These are phyloP conservation scores for Colletotrichum lupini DNA, from an alignment of 2,329 filamentous ascomycete genomes.

Conservation along the genomic window DNA sequence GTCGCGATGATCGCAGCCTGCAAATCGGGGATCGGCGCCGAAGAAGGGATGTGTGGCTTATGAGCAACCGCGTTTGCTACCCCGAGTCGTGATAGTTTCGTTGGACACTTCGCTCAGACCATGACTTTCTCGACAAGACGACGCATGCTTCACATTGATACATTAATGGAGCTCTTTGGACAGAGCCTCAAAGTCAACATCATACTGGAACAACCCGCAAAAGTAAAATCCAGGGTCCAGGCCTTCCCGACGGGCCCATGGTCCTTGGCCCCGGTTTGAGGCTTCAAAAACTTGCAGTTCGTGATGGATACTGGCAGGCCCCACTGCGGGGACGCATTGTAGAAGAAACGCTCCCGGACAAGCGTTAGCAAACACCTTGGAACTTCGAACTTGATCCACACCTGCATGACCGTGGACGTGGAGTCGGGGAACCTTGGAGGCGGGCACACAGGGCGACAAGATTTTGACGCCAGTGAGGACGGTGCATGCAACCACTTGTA, in stretches of 20 bases:
- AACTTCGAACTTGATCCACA: conserved; percentile 19
- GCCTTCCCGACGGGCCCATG: conserved; percentile 14
- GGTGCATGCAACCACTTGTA: conserved; percentile 32
- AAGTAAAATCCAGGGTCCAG: conserved; percentile 25
- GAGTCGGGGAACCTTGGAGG: not conserved
- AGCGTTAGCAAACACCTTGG: conserved; percentile 21
- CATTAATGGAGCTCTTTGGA: not conserved
- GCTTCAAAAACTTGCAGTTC: conserved; percentile 27
- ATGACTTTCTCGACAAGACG: not conserved
- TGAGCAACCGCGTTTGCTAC: not conserved
- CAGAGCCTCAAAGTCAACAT: not conserved
- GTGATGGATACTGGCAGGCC: conserved; percentile 23
- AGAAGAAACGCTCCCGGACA: conserved; percentile 22
- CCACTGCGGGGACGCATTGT: conserved; percentile 26
- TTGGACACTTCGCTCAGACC: not conserved
- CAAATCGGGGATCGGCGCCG: not conserved
- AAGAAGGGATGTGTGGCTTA: not conserved
- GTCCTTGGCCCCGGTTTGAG: conserved; percentile 23
- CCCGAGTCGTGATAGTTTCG: not conserved
- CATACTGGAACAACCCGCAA: not conserved
- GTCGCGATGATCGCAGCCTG: not conserved
- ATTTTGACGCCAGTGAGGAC: conserved; percentile 5
- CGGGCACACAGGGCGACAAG: not conserved
- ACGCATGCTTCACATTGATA: not conserved
- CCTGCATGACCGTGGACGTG: conserved; percentile 12